Evolutionary conservation across 208 protist genomes (phyloP), one percentile per base, ranked within the genome.

Genomic region (Jaenimonas drosophilae): DNA sequence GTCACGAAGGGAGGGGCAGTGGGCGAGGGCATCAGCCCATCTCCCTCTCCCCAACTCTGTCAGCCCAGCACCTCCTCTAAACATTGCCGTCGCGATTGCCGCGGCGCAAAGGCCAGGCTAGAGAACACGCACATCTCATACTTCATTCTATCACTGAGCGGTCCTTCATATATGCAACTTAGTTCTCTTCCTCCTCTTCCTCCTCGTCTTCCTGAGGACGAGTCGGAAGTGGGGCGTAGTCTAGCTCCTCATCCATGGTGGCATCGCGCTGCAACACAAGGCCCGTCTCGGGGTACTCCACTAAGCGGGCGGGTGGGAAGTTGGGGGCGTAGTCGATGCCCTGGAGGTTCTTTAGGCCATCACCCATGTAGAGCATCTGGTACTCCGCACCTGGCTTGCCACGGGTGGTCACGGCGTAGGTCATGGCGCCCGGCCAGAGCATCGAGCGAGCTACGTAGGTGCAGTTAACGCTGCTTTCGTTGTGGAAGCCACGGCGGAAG

Each of bases 241-340:
- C 70, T 16, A 86, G 64, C 63, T 95, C 84, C 42, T 95, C 88
- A 43, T 93, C 84, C 17, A 69, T 45, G 30, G 84, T 95, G 54
- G 67, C 74, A 62, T 95, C 88, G 12, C 71, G 54, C 68, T 93
- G 76, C 6, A 88, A 56, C 14, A 70, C 57, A 20, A 91, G 54
- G 27, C 70, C 74, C n/a, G 51, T 65, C 64, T 88, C 78, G 2
- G 59, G 59, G 52, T 79, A 94, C 71, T 90, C 81, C 5, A 66
- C 54, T 50, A 81, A 59, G 49, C 60, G 72, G 2, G 62, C 62
- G 20, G 88, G 74, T 1, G 88, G 88, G 16, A 92, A 67, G 31
- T 50, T 50, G 23, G 88, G 88, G 9, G 67, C 51, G 62, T 85
- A 92, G 52, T 59, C 62, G 23, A 65, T 61, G 2, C 76, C 59